Conservation (phyloP, 2,329 filamentous ascomycete species). For the Apiospora arundinis region DNA sequence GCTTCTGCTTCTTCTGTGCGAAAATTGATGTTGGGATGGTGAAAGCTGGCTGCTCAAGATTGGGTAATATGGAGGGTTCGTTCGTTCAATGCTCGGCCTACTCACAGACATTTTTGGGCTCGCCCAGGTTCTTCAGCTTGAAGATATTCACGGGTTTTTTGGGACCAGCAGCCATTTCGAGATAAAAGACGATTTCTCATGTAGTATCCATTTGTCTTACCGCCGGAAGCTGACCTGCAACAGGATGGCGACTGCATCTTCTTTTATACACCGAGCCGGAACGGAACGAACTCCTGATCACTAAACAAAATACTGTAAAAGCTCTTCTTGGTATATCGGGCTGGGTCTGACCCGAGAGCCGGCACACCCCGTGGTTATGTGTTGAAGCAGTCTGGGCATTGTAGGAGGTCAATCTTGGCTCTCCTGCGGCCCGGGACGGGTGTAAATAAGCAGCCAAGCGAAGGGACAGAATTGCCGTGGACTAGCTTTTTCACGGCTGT, state of each 20-base stretch:
- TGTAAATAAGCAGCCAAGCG: background rate
- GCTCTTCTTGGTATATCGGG: background rate
- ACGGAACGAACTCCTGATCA: too few relatives aligned
- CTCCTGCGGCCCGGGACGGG: background rate
- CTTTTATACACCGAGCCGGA: background rate
- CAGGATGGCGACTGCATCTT: background rate
- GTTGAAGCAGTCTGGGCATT: background rate
- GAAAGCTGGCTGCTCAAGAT: background rate
- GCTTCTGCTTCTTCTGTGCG: background rate
- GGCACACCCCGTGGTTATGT: background rate
- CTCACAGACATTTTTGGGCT: slow-evolving; percentile 69
- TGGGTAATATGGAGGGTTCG: too few relatives aligned
- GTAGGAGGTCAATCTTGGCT: background rate
- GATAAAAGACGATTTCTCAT: background rate
- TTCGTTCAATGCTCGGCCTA: too few relatives aligned
- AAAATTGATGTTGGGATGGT: background rate
- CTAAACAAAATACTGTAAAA: background rate
- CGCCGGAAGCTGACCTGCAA: background rate
- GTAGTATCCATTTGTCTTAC: background rate
- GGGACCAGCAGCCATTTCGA: slow-evolving; percentile 38
- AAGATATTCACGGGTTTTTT: slow-evolving; percentile 62
- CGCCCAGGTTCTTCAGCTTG: slow-evolving; percentile 65
- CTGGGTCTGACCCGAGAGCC: background rate
- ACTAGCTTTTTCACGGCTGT: background rate
- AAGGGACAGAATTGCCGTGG: background rate